phyloP scores from a whole-genome alignment of 495 filamentous ascomycete genomes.

The Podospora fimiseda region DNA sequence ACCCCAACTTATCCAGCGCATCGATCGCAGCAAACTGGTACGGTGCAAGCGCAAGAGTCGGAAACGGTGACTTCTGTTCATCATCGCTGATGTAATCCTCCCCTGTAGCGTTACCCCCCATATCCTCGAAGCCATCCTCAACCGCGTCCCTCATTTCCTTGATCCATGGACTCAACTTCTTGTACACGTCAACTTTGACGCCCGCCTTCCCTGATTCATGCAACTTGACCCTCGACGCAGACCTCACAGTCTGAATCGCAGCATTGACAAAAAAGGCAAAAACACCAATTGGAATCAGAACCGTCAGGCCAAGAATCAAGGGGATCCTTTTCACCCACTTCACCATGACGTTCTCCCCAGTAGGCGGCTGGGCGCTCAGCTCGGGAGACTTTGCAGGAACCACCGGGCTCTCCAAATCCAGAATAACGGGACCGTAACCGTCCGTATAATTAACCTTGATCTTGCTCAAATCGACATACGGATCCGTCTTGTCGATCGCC shows the following conservation, averaged over 20 bases:
- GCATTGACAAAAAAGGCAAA: conserved; percentile 69
- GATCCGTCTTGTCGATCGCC: conserved; percentile 64
- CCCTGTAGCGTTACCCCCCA: conserved; percentile 56
- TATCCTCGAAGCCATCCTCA: conserved; percentile 65
- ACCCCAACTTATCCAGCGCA: conserved; percentile 66
- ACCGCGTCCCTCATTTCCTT: conserved; percentile 63
- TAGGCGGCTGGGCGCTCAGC: conserved; percentile 26
- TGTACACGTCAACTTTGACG: conserved; percentile 57
- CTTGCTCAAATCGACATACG: conserved; percentile 59
- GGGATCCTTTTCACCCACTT: conserved; percentile 43
- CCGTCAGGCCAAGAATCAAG: conserved; percentile 51
- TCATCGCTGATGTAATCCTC: conserved; percentile 50
- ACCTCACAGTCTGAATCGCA: conserved; percentile 64
- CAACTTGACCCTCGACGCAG: conserved; percentile 61
- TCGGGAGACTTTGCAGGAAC: conserved; percentile 32
- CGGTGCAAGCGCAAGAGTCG: conserved; percentile 67
- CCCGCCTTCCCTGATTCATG: conserved; percentile 68
- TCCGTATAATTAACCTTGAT: conserved; percentile 64
- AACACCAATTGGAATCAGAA: conserved; percentile 63
- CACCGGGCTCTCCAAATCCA: conserved; percentile 62
- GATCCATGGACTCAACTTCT: conserved; percentile 63
- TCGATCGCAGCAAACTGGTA: conserved; percentile 80
- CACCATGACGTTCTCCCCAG: conserved; percentile 21
- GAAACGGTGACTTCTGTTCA: conserved; percentile 26
- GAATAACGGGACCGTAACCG: conserved; percentile 68